Percentiles rank a stretch among this genome's conserved stretches.
Conservation (phyloP, 2,329 filamentous ascomycete species). For the Falciphora oryzae region DNA sequence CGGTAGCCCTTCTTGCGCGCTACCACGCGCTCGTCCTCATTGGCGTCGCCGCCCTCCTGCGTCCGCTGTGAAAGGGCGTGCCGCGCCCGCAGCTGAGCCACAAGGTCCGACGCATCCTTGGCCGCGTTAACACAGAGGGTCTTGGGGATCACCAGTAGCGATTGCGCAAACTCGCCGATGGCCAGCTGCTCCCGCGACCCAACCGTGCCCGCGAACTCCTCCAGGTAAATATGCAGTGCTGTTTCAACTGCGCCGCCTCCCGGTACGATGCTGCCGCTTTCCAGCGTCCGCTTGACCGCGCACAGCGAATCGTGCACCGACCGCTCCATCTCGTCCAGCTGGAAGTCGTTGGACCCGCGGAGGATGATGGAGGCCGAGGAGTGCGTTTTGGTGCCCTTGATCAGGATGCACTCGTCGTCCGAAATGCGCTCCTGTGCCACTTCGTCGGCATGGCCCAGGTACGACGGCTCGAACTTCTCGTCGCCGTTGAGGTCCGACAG, state of each 20-base stretch:
- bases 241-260: slow-evolving; percentile 96
- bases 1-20: slow-evolving; percentile 96
- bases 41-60: slow-evolving; percentile 68
- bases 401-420: slow-evolving; percentile 94
- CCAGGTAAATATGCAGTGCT: slow-evolving; percentile 97
- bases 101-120: slow-evolving; percentile 91
- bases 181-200: slow-evolving; percentile 95
- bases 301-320: slow-evolving; percentile 96
- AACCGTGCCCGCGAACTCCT: slow-evolving; percentile 97
- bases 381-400: slow-evolving; percentile 93
- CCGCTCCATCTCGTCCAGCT: slow-evolving; percentile 98
- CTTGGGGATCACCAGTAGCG: slow-evolving; percentile 91
- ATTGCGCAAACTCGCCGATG: slow-evolving; percentile 94
- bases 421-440: slow-evolving; percentile 98
- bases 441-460: slow-evolving; percentile 87
- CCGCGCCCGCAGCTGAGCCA: slow-evolving; percentile 88
- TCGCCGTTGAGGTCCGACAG: slow-evolving; percentile 96
- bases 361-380: slow-evolving; percentile 95
- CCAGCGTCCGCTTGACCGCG: slow-evolving; percentile 92
- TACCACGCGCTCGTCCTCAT: slow-evolving; percentile 81
- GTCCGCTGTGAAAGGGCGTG: slow-evolving; percentile 93
- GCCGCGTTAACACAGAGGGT: slow-evolving; percentile 95
- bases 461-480: slow-evolving; percentile 88
- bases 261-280: slow-evolving; percentile 94
- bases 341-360: slow-evolving; percentile 91